Percentiles rank a stretch among this genome's conserved stretches.
Conservation (phyloP, 2,329 filamentous ascomycete species). For the Blastomyces parvus region DNA sequence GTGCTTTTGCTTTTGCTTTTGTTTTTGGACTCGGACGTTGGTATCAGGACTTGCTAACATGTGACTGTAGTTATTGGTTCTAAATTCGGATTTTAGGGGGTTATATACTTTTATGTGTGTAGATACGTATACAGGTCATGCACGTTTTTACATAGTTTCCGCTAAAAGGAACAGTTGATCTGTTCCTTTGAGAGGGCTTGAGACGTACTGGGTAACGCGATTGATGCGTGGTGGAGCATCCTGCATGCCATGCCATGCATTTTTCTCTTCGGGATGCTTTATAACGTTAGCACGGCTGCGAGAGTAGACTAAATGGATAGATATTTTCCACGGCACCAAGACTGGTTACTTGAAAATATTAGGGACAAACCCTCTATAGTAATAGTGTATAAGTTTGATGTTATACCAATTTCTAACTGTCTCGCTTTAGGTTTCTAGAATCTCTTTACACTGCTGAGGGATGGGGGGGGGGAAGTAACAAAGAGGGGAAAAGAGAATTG, state of each 20-base stretch:
- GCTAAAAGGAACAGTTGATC: background rate
- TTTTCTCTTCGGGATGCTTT: background rate
- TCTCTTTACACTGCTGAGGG: too few species aligned
- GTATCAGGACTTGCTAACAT: background rate
- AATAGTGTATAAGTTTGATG: background rate
- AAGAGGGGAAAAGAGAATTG: background rate
- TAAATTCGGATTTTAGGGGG: conserved; percentile 34
- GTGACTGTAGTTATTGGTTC: conserved; percentile 28
- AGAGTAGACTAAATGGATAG: background rate
- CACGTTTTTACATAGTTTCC: background rate
- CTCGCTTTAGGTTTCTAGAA: background rate
- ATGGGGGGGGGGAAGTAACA: background rate
- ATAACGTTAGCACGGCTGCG: background rate
- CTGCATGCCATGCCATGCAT: background rate
- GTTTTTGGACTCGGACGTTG: background rate
- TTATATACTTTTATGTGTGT: background rate
- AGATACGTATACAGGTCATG: background rate
- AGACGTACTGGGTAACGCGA: background rate
- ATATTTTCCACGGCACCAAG: background rate
- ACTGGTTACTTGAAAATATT: background rate
- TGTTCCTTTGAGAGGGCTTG: background rate
- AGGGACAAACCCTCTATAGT: background rate
- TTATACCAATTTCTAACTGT: background rate
- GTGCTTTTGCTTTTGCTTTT: conserved; percentile 12
- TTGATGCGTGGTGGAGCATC: background rate